Evolutionary conservation across 164 flowering plant species (phyloP), one percentile per base, ranked within the genome.

Genomic region (Kalanchoe fedtschenkoi): DNA sequence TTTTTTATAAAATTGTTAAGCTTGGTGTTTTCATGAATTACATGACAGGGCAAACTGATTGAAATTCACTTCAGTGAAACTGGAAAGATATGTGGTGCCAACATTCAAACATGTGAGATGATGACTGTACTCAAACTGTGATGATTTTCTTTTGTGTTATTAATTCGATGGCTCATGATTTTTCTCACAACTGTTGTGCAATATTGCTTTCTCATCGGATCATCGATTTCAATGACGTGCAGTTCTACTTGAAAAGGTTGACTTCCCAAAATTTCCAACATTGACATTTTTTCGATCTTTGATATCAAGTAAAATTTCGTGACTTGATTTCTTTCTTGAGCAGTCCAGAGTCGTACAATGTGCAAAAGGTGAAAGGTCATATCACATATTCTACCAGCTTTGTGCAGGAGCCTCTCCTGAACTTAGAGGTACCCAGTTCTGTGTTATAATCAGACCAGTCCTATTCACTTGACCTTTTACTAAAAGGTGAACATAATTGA

Each of bases 271-370:
- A 24, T 19, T 71, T 34, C 15, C 58, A 33, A 9, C 16, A 30
- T 43, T 22, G 17, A 33, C 17, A 13, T 42, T 34, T 24, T 11
- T 53, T 1, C 5, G 32, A 46, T 38, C 19, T 56, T 58, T 21
- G n/a, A 8, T 58, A 44, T 47, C 34, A 16, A 13, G 11, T 44
- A 29, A 3, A 34, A 16, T 44, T 34, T 62, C n/a, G 19, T 46
- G 66, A 43, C 74, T 70, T 67, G 53, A 29, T 69, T 53, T 68
- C 29, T 74, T 62, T 69, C 61, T n/a, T 71, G 75, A 69, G 72
- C 93, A 95, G 97, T 95, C 97, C 59, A 82, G 99, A 77, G 99
- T 95, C 37, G 96, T 93, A 62, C 98, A 93, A 73, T 88, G 96
- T 72, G 75, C 85, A 11, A 90, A 86, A 62, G 96, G 96, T 56